phyloP scores from a whole-genome alignment of 768 basidiomycete genomes.

The Tricholoma flavovirens region DNA sequence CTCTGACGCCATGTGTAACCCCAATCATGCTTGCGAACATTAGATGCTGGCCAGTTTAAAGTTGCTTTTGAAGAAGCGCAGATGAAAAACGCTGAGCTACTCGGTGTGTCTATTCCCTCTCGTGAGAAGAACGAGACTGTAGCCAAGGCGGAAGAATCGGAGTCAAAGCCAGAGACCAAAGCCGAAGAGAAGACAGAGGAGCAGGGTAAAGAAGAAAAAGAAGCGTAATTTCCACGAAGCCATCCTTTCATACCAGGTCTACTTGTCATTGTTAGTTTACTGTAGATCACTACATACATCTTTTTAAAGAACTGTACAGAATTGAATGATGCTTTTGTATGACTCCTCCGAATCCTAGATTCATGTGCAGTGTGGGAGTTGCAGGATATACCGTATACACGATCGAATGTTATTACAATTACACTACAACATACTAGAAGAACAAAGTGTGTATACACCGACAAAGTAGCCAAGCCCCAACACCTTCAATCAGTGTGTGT shows the following conservation, averaged over 20 bases:
- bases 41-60: conserved; percentile 89
- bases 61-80: conserved; percentile 82
- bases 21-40: not conserved
- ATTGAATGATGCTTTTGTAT: conserved; percentile 4
- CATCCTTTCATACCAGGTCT: conserved; percentile 12
- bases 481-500: not conserved
- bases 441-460: not conserved
- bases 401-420: conserved; percentile 8
- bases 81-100: conserved; percentile 52
- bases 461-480: not conserved
- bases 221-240: conserved; percentile 8
- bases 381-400: conserved; percentile 4
- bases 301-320: conserved; percentile 9
- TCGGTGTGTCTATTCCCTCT: conserved; percentile 18
- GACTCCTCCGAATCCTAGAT: not conserved
- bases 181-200: conserved; percentile 26
- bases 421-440: conserved; percentile 1
- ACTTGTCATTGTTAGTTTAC: conserved; percentile 18
- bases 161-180: conserved; percentile 23
- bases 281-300: conserved; percentile 11
- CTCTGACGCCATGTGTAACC: not conserved
- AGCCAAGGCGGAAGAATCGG: conserved; percentile 15
- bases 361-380: not conserved
- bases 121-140: conserved; percentile 25
- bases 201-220: conserved; percentile 17